phyloP scores from a whole-genome alignment of 352 stramenopile genomes.

The Phytophthora tubulina region DNA sequence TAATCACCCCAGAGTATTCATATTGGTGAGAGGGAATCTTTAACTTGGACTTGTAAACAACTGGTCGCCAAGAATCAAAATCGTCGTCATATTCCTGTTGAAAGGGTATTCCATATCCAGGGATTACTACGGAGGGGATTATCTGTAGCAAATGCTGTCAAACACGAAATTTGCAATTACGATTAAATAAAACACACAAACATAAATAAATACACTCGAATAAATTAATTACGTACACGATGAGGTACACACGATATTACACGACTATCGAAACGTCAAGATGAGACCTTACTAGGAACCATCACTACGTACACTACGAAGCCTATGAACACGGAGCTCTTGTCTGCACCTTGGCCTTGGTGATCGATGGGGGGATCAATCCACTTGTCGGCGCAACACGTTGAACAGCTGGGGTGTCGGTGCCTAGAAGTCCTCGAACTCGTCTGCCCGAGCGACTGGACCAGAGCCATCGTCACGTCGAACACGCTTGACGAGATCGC shows the following conservation, averaged over 20 bases:
- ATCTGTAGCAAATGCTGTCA: not conserved
- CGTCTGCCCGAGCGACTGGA: slow-evolving; percentile 32
- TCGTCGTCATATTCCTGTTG: no score
- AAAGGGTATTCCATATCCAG: no score
- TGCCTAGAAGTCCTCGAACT: slow-evolving; percentile 49
- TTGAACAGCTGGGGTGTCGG: slow-evolving; percentile 11
- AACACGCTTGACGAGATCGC: slow-evolving; percentile 47
- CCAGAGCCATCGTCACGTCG: slow-evolving; percentile 42
- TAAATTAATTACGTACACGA: slow-evolving; percentile 34
- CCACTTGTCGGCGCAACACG: slow-evolving; percentile 8
- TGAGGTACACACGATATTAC: slow-evolving; percentile 33
- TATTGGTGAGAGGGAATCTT: no score
- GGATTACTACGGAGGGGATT: not conserved
- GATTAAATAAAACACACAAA: slow-evolving; percentile 4
- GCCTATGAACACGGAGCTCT: slow-evolving; percentile 30
- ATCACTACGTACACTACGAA: slow-evolving; percentile 23
- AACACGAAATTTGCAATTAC: not conserved
- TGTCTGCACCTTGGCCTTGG: not conserved
- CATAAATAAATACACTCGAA: slow-evolving; percentile 16
- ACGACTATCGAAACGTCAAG: slow-evolving; percentile 34
- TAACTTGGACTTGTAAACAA: no score
- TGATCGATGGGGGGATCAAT: slow-evolving; percentile 4
- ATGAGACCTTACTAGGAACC: slow-evolving; percentile 4
- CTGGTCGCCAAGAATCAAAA: no score
- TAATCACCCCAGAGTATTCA: no score